A percentile compares a stretch with the other conserved stretches of the same genome.
phyloP scores from a whole-genome alignment of 2,329 filamentous ascomycete species.

The Onygena corvina region DNA sequence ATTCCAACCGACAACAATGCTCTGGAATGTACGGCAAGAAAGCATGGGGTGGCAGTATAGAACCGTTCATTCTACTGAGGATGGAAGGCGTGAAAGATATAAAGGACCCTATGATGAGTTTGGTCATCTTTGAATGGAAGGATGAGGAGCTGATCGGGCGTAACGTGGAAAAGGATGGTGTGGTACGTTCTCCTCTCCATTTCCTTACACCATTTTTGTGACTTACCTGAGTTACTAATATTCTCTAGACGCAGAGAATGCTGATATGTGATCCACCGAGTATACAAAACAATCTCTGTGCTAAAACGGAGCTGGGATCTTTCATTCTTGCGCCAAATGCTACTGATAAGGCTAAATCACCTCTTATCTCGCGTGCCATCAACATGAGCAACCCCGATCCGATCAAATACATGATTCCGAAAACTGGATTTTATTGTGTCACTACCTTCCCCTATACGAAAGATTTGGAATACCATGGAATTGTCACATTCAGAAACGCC shows the following conservation, averaged over 20 bases:
- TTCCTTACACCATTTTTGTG: background rate
- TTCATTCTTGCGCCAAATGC: conserved; percentile 73
- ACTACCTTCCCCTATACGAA: conserved; percentile 60
- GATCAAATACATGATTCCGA: conserved; percentile 72
- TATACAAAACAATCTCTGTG: conserved; percentile 59
- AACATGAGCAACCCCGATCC: conserved; percentile 60
- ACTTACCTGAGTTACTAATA: background rate
- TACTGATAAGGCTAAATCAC: conserved; percentile 54
- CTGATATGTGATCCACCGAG: conserved; percentile 66
- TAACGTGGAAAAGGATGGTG: conserved; percentile 42
- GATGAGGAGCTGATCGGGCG: conserved; percentile 71
- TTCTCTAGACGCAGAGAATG: conserved; percentile 37
- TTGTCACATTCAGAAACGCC: conserved; percentile 87
- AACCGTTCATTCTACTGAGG: conserved; percentile 79
- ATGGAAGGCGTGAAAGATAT: conserved; percentile 53
- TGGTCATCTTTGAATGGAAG: conserved; percentile 89
- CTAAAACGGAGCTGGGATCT: conserved; percentile 62
- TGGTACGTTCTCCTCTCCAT: conserved; percentile 35
- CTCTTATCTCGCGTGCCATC: conserved; percentile 68
- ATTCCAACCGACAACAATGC: conserved; percentile 71
- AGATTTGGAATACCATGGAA: conserved; percentile 55
- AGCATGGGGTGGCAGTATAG: conserved; percentile 74
- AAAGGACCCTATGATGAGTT: conserved; percentile 58
- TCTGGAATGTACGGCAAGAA: conserved; percentile 86
- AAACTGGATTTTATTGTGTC: conserved; percentile 94